phyloP scores from a whole-genome alignment of 495 filamentous ascomycete species.

The Aspergillus homomorphus region DNA sequence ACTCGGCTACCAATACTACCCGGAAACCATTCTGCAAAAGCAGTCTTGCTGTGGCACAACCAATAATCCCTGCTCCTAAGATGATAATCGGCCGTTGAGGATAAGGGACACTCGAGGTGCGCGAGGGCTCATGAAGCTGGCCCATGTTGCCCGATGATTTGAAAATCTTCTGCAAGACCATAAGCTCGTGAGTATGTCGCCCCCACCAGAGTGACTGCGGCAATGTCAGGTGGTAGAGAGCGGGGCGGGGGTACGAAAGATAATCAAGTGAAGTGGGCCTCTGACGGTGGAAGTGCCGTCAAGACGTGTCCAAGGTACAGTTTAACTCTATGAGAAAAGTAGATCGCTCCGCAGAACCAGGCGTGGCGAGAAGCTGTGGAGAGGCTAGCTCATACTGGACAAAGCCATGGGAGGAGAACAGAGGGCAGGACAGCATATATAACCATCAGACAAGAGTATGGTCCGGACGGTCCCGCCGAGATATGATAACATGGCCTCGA shows the following conservation, averaged over 20 bases:
- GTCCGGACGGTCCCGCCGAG: neutral
- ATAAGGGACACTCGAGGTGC: slow-evolving; percentile 24
- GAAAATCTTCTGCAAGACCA: neutral
- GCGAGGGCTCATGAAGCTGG: slow-evolving; percentile 13
- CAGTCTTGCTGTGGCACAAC: slow-evolving; percentile 40
- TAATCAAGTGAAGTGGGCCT: neutral
- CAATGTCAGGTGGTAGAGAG: neutral
- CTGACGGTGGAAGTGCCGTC: neutral
- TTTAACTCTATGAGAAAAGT: neutral
- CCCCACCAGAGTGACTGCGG: neutral
- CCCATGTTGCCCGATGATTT: slow-evolving; percentile 22
- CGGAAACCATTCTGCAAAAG: slow-evolving; percentile 38
- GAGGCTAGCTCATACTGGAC: neutral
- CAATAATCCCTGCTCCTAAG: slow-evolving; percentile 44
- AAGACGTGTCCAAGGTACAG: neutral
- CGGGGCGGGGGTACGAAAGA: neutral
- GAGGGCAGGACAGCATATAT: neutral
- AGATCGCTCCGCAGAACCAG: neutral
- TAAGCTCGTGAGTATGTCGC: neutral
- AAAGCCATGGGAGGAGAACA: neutral
- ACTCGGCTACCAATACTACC: slow-evolving; percentile 41
- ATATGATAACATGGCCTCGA: neutral
- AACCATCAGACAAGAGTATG: neutral
- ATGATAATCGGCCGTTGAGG: slow-evolving; percentile 40
- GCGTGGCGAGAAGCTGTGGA: neutral